Base-by-base conservation (phyloP, 2,329 filamentous ascomycete species). In the Allantophomopsis lycopodina region DNA sequence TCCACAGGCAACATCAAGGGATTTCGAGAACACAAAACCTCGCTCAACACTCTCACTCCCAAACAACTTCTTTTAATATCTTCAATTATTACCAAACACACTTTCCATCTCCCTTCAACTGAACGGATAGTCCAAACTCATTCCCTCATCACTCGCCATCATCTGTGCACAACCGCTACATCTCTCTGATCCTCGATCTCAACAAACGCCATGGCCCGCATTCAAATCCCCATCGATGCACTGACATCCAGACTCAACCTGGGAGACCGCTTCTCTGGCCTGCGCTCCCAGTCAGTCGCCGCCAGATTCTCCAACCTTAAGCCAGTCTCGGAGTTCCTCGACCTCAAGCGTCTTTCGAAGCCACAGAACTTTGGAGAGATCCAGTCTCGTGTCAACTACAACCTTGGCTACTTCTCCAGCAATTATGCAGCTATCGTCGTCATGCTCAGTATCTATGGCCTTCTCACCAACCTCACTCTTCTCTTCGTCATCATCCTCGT, bases 301-400 rank as follows among this genome's bases (percentile, higher is more conserved):
- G 75, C 79, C 48, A 81, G 91, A 48, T 96, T 96, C 63, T 79
- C 88, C 61, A 96, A 95, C 65, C 73, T 98, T 56, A 83, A 80
- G 44, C 89, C 91, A 45, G 62, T 96, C 51, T 79, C 80, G 59
- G 91, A 98, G 64, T 98, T 98, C 65, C 73, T 95, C 61, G 88
- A 96, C 63, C 63, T 96, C 65, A 95, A 95, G 76, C 86, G 88
- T 51, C 55, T 98, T 41, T 94, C 86, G 49, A 98, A 96, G 68
- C 91, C 91, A 20, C 76, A 75, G 57, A 93, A 93, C 67, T 95
- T 96, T 55, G 68, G 68, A 49, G 88, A 95, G 62, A 77, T 86
- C 48, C 89, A 96, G 64, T 87, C 81, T 52, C 79, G 89, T 49
- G 79, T 94, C 66, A 94, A 93, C 71, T 95, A 95, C 79, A 98